Base-by-base conservation (phyloP, 108 stramenopile species). In the Aurantiochytrium sp. region DNA sequence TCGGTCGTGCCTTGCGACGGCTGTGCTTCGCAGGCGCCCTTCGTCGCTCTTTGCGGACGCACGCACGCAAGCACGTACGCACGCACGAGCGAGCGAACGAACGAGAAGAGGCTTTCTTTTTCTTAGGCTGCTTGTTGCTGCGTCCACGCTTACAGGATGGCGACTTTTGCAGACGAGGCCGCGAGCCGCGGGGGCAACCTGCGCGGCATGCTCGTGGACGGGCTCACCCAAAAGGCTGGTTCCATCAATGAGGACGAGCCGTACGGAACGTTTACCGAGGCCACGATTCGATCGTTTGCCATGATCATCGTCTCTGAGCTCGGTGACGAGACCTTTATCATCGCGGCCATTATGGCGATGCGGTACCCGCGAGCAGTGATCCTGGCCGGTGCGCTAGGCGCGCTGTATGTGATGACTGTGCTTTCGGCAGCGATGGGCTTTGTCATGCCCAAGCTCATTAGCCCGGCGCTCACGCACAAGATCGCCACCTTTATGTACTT, bases 301-400 rank as follows among this genome's bases (percentile, higher is more conserved):
- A 94, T 99, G 72, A 98, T 99, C 8, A 98, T 99, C 91, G 93
- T 99, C 44, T 97, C 98, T 71, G 99, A 99, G 90, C 97, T 99
- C 89, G 99, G 99, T 49, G 99, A 99, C 94, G 99, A 99, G 89
- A 99, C 99, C 60, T 99, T 99, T 90, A 99, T 99, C 93, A 98
- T 99, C 90, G 99, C 99, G 8, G 99, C 98, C 19, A 95, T 99
- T n/a, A 89, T 99, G 71, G 95, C 95, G 59, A 98, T 99, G 97
- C 93, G 96, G 72, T 93, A 97, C 93, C 89, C 95, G 43, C 94
- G 98, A 44, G 89, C 95, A 53, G 95, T 97, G 1, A 97, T 99
- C 28, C 99, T 98, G 91, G 89, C 89, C 14, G 99, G 98, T 21
- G 97, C 97, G 8, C 94, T 99, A 57, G 89, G 91, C 16, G 97